Evolutionary conservation across 352 stramenopile genomes (phyloP).

Genomic region (Phytophthora sansomeana): DNA sequence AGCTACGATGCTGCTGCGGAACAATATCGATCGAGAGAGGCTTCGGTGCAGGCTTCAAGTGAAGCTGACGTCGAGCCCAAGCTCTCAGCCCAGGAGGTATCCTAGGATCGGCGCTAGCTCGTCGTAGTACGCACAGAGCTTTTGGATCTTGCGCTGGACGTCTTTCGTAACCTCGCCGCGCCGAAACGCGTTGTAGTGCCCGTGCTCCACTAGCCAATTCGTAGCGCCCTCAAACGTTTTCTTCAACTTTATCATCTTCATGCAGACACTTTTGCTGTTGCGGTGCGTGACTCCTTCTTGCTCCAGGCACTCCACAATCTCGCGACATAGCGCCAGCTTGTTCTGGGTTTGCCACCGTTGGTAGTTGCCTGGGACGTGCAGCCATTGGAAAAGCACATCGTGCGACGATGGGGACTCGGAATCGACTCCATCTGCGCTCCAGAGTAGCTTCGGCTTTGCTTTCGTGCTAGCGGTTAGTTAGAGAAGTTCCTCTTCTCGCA

Average conservation of each 20-base stretch:
- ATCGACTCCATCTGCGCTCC: constrained; percentile 2
- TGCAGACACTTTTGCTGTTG: background rate
- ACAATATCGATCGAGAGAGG: too few species aligned
- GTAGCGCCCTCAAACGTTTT: constrained; percentile 5
- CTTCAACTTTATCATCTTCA: constrained; percentile 1
- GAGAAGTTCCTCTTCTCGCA: too few species aligned
- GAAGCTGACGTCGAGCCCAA: too few species aligned
- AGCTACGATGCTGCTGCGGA: too few species aligned
- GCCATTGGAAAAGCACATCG: constrained; percentile 5
- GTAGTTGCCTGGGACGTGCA: constrained; percentile 10
- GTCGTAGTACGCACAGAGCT: constrained; percentile 17
- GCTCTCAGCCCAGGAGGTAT: too few species aligned
- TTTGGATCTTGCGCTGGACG: background rate
- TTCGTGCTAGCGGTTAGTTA: background rate
- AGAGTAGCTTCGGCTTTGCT: background rate
- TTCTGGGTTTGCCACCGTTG: constrained; percentile 1
- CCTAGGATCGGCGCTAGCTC: too few species aligned
- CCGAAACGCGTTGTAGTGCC: background rate
- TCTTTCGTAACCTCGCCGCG: background rate
- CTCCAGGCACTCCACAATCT: constrained; percentile 1
- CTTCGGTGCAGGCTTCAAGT: too few species aligned
- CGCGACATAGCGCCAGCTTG: background rate
- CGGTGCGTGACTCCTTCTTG: constrained; percentile 5
- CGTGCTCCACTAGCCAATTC: constrained; percentile 2
- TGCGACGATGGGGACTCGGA: constrained; percentile 1